Evolutionary conservation across 805 yeast genomes (phyloP).

Genomic region (Candida taoyuanica): DNA sequence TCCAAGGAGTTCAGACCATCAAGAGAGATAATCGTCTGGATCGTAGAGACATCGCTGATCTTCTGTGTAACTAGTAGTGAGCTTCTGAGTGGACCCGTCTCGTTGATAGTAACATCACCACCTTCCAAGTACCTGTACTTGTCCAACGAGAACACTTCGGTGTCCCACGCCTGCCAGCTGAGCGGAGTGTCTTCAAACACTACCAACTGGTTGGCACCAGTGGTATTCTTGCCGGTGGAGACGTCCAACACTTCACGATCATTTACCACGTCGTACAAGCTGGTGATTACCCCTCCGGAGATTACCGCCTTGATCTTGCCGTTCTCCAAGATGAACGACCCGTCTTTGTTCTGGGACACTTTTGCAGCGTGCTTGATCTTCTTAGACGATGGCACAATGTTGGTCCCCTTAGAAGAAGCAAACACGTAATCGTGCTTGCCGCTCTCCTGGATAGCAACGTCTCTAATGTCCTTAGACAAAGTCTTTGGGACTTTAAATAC

Average conservation of each 20-base stretch:
- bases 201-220: constrained; percentile 77
- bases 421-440: constrained; percentile 22
- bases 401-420: constrained; percentile 4
- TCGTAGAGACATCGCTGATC: constrained; percentile 51
- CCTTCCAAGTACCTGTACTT: constrained; percentile 50
- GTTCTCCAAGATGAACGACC: constrained; percentile 51
- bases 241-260: constrained; percentile 65
- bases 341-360: constrained; percentile 37
- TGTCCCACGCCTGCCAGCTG: constrained; percentile 96
- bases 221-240: constrained; percentile 35
- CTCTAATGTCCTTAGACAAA: constrained; percentile 1
- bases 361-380: constrained; percentile 44
- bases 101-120: constrained; percentile 35
- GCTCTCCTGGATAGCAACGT: constrained; percentile 15
- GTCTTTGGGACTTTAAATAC: constrained; percentile 36
- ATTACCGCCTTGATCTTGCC: constrained; percentile 48
- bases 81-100: constrained; percentile 54
- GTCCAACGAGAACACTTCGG: constrained; percentile 82
- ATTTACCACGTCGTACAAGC: constrained; percentile 55
- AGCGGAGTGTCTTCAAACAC: constrained; percentile 88
- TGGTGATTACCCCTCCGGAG: constrained; percentile 53
- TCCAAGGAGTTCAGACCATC: constrained; percentile 43
- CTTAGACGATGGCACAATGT: constrained; percentile 11
- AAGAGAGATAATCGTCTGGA: constrained; percentile 66
- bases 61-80: constrained; percentile 58